These are phyloP conservation scores for Colletotrichum shisoi DNA, from an alignment of 2,329 filamentous ascomycete genomes.

Conservation along the genomic window DNA sequence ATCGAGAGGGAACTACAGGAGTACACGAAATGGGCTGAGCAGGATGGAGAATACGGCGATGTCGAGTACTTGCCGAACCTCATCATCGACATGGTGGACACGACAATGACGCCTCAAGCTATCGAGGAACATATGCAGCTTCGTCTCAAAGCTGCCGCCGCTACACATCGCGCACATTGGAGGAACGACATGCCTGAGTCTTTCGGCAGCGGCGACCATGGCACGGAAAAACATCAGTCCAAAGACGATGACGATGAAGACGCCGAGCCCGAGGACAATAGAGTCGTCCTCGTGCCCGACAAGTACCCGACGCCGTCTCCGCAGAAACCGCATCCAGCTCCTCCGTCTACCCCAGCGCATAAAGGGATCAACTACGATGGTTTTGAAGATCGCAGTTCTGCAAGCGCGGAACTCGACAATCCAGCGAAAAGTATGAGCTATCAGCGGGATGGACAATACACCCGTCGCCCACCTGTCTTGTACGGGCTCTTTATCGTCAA, in stretches of 20 bases:
- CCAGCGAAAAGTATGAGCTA: too few species aligned
- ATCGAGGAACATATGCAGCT: constrained; percentile 50
- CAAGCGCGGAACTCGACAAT: background rate
- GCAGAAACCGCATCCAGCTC: background rate
- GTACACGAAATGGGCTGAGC: constrained; percentile 54
- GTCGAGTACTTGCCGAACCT: constrained; percentile 52
- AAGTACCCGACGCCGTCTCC: constrained; percentile 30
- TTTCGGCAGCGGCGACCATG: background rate
- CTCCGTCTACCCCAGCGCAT: constrained; percentile 1
- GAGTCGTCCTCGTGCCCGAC: constrained; percentile 36
- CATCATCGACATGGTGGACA: constrained; percentile 50
- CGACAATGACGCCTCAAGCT: constrained; percentile 42
- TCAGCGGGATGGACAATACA: constrained; percentile 1
- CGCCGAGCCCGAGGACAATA: constrained; percentile 33
- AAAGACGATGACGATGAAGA: constrained; percentile 31
- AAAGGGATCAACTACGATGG: constrained; percentile 1
- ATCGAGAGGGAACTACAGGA: constrained; percentile 49
- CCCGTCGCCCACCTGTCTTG: constrained; percentile 49
- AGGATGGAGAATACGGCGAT: constrained; percentile 51
- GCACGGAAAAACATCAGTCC: background rate
- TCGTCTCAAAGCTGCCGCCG: constrained; percentile 49
- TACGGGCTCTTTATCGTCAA: constrained; percentile 56
- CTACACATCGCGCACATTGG: constrained; percentile 50
- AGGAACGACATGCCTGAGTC: constrained; percentile 38
- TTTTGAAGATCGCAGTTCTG: background rate